phyloP scores from a whole-genome alignment of 2,329 filamentous ascomycete species.

The Domatiomyces globalis region DNA sequence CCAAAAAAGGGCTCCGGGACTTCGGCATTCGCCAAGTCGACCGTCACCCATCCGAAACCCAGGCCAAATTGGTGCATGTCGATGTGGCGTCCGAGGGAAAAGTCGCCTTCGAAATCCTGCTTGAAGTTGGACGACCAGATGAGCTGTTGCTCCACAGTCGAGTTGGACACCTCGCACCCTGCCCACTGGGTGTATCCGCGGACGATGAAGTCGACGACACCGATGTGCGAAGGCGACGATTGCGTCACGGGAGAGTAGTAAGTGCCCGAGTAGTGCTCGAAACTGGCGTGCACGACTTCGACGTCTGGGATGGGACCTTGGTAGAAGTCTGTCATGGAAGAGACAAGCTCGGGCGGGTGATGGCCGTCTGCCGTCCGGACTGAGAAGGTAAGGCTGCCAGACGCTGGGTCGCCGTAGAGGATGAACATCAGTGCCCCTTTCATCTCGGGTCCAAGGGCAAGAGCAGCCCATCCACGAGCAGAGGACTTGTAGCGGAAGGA shows the following conservation, averaged over 20 bases:
- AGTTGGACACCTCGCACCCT: conserved; percentile 7
- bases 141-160: conserved; percentile 14
- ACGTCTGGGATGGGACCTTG: conserved; percentile 11
- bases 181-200: conserved; percentile 13
- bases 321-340: conserved; percentile 12
- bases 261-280: conserved; percentile 13
- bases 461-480: conserved; percentile 15
- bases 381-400: conserved; percentile 12
- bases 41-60: conserved; percentile 16
- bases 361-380: conserved; percentile 17
- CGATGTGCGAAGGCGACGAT: conserved; percentile 14
- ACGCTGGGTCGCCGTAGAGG: conserved; percentile 16
- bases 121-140: conserved; percentile 19
- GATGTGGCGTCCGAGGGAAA: conserved; percentile 10
- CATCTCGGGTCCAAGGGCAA: conserved; percentile 17
- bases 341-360: conserved; percentile 12
- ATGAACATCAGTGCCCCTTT: conserved; percentile 19
- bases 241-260: conserved; percentile 11
- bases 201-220: conserved; percentile 15
- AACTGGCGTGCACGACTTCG: conserved; percentile 14
- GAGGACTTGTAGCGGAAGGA: conserved; percentile 14
- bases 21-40: conserved; percentile 13
- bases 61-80: conserved; percentile 19
- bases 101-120: conserved; percentile 17
- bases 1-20: conserved; percentile 14